Base-by-base conservation (phyloP, 2,329 filamentous ascomycete genomes). In the Lecanicillium sp. region DNA sequence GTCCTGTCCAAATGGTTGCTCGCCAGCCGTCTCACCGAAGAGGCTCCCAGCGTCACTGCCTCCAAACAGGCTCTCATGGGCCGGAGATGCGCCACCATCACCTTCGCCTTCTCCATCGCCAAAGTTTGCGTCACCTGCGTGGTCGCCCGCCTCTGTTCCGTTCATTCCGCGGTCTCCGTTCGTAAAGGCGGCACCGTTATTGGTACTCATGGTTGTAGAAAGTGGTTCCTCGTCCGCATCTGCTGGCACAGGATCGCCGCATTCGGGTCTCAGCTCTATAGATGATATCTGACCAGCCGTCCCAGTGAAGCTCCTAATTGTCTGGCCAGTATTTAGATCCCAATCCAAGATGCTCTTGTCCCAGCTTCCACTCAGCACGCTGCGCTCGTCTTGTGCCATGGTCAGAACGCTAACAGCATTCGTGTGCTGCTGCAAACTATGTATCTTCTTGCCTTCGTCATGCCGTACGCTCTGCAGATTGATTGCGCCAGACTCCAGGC, bases 291-390 rank as follows among this genome's bases (percentile, higher is more conserved):
- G 92, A 5, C 84, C 72, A 12, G 81, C 85, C 38, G 74, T 86
- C 2, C 84, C 82, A 33, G 82, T 79, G 53, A 92, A 98, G 4
- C 74, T 73, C 10, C 89, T 77, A 47, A 79, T 81, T 6, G 84
- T 71, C 50, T 84, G 72, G 0, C 92, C 92, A 2, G 79, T 92
- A 52, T 97, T 87, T 18, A 98, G 61, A 58, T 97, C 92, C 92
- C 92, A 98, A 56, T 97, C 89, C 38, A 88, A 76, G 1, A 97
- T 81, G 14, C 77, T 84, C 64, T 95, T 97, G 60, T 98, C 92
- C 92, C 92, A 98, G 57, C 88, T 90, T 4, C 92, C 92, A 25
- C 88, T 96, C 8, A 98, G 62, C 4, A 97, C 77, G 29, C 83
- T 89, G 52, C 74, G 81, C 64, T 98, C 92, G 49, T 97, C 89